These are phyloP conservation scores for Yamadazyma siamensis DNA, from an alignment of 1,139 yeast species.

Conservation along the genomic window DNA sequence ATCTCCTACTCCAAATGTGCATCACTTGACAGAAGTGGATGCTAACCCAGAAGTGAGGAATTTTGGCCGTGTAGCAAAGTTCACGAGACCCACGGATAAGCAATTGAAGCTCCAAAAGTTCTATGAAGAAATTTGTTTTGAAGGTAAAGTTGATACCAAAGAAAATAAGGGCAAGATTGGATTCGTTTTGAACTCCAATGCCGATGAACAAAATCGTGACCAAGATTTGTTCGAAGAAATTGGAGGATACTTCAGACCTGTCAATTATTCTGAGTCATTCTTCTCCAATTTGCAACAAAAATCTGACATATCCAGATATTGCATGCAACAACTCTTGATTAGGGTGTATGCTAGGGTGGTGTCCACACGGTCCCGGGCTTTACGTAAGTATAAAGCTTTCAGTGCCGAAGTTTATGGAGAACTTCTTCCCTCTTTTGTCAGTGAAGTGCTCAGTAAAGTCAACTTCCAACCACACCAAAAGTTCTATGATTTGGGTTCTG, in stretches of 20 bases:
- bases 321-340: slow-evolving; percentile 66
- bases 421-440: slow-evolving; percentile 71
- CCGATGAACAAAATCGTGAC: neutral
- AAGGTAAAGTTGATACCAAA: neutral
- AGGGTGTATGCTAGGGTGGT: slow-evolving; percentile 76
- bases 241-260: slow-evolving; percentile 14
- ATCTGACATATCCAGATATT: slow-evolving; percentile 48
- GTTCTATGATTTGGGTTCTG: slow-evolving; percentile 87
- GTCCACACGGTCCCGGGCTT: slow-evolving; percentile 64
- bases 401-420: slow-evolving; percentile 94
- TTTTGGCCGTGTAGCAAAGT: slow-evolving; percentile 15
- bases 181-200: neutral
- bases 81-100: slow-evolving; percentile 8
- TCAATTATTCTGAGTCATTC: slow-evolving; percentile 24
- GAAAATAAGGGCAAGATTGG: neutral
- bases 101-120: slow-evolving; percentile 26
- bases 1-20: slow-evolving; percentile 22
- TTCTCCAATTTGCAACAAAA: slow-evolving; percentile 28
- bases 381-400: slow-evolving; percentile 77
- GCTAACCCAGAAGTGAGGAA: slow-evolving; percentile 30
- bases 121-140: slow-evolving; percentile 21
- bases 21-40: slow-evolving; percentile 16
- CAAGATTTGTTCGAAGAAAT: neutral
- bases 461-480: slow-evolving; percentile 49
- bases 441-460: slow-evolving; percentile 66